Conservation (phyloP, 2,329 filamentous ascomycete species). For the Arthrobotrys pseudoclavata region DNA sequence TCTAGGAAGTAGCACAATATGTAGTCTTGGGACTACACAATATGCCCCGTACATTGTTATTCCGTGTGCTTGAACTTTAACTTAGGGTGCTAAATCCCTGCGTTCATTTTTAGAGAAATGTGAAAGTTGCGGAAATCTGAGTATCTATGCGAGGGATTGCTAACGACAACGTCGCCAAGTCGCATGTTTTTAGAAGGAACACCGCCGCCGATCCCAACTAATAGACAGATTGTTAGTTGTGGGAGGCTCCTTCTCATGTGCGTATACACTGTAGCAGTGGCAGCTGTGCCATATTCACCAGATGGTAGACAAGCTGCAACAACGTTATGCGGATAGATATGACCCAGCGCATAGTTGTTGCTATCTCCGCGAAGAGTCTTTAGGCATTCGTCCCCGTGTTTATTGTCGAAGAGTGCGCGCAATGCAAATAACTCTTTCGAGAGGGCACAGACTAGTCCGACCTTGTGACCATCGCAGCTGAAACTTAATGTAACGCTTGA, state of each 20-base stretch:
- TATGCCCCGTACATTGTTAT: no score
- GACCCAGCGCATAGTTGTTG: slow-evolving; percentile 31
- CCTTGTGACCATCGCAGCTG: slow-evolving; percentile 11
- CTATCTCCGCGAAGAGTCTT: background rate
- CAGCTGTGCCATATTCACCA: slow-evolving; percentile 26
- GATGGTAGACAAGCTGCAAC: slow-evolving; percentile 19
- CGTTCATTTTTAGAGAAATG: no score
- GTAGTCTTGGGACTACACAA: no score
- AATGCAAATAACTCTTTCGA: slow-evolving; percentile 29
- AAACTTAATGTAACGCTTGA: background rate
- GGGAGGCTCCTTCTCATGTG: slow-evolving; percentile 33
- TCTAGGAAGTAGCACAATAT: no score
- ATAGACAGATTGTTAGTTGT: slow-evolving; percentile 2
- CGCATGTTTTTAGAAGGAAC: slow-evolving; percentile 28
- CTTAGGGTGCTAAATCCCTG: no score
- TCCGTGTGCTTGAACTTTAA: no score
- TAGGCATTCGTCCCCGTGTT: slow-evolving; percentile 3
- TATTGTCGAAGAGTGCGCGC: slow-evolving; percentile 20
- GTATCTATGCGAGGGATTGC: background rate
- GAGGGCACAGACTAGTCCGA: slow-evolving; percentile 28
- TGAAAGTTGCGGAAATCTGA: no score
- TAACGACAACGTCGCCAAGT: slow-evolving; percentile 46
- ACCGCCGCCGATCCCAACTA: slow-evolving; percentile 42
- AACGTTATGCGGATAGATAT: slow-evolving; percentile 21
- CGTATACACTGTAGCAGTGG: slow-evolving; percentile 2